These are phyloP conservation scores for Gossypium lobatum DNA, from an alignment of 441 rosid species.

Conservation along the genomic window DNA sequence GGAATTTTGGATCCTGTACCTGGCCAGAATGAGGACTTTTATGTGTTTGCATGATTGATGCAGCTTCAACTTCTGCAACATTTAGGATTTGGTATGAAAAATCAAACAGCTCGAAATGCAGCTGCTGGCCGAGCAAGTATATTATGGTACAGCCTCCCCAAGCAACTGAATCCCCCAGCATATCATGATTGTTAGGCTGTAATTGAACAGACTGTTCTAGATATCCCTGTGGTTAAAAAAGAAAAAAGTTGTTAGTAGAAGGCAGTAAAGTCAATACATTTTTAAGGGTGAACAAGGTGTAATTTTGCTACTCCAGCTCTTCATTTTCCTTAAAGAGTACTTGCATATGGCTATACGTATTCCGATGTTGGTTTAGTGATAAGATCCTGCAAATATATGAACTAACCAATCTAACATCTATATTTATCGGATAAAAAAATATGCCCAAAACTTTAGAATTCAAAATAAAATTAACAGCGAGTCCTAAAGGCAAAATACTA, in stretches of 20 bases:
- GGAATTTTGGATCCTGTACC: constrained; percentile 36
- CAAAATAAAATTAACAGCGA: background rate
- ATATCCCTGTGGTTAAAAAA: constrained; percentile 57
- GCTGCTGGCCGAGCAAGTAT: constrained; percentile 96
- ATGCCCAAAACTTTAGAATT: background rate
- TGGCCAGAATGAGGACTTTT: constrained; percentile 56
- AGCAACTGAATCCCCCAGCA: constrained; percentile 88
- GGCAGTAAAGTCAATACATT: background rate
- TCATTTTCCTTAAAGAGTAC: background rate
- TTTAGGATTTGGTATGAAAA: constrained; percentile 95
- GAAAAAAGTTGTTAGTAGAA: background rate
- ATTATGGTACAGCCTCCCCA: constrained; percentile 99
- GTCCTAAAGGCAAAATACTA: background rate
- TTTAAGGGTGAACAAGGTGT: background rate
- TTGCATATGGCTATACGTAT: background rate
- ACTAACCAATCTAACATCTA: background rate
- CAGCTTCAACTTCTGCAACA: constrained; percentile 92
- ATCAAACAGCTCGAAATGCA: constrained; percentile 96
- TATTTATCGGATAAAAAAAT: background rate
- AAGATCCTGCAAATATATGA: background rate
- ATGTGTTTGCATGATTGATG: constrained; percentile 46
- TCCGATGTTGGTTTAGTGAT: background rate
- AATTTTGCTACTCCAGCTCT: background rate
- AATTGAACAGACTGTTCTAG: constrained; percentile 67
- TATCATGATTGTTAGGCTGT: constrained; percentile 48